A percentile compares a stretch with the other conserved stretches of the same genome.
phyloP scores from a whole-genome alignment of 352 stramenopile species.

The Aphanomyces invadans region DNA sequence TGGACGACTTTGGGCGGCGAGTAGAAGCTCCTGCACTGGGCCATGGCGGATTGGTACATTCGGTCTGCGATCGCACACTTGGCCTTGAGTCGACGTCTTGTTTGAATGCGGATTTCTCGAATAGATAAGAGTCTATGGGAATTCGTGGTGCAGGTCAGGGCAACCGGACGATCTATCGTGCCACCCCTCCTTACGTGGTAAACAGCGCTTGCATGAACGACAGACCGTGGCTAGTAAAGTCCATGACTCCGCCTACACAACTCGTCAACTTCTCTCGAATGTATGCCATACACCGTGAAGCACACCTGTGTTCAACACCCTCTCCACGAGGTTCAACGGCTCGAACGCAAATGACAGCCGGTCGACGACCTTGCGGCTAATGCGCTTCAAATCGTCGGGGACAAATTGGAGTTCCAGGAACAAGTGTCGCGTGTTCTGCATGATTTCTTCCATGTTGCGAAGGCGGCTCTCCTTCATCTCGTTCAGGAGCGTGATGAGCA shows the following conservation, averaged over 20 bases:
- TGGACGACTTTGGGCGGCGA: constrained; percentile 13
- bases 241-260: constrained; percentile 12
- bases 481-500: constrained; percentile 43
- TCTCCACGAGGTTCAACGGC: constrained; percentile 9
- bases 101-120: background rate
- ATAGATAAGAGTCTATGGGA: constrained; percentile 1
- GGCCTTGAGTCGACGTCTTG: background rate
- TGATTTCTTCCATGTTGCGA: constrained; percentile 39
- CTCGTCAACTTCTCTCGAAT: too few species aligned
- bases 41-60: constrained; percentile 1
- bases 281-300: too few species aligned
- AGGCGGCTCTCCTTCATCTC: constrained; percentile 54
- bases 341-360: constrained; percentile 20
- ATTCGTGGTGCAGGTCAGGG: too few species aligned
- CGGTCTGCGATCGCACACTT: constrained; percentile 1
- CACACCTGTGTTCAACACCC: constrained; percentile 21
- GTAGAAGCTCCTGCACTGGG: constrained; percentile 7
- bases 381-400: constrained; percentile 33
- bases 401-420: constrained; percentile 39
- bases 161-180: too few species aligned
- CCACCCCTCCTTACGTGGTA: too few species aligned
- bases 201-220: constrained; percentile 23
- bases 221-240: constrained; percentile 19
- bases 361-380: constrained; percentile 11
- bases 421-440: constrained; percentile 39